Base-by-base conservation (phyloP, 768 basidiomycete genomes). In the Mycena galopus region DNA sequence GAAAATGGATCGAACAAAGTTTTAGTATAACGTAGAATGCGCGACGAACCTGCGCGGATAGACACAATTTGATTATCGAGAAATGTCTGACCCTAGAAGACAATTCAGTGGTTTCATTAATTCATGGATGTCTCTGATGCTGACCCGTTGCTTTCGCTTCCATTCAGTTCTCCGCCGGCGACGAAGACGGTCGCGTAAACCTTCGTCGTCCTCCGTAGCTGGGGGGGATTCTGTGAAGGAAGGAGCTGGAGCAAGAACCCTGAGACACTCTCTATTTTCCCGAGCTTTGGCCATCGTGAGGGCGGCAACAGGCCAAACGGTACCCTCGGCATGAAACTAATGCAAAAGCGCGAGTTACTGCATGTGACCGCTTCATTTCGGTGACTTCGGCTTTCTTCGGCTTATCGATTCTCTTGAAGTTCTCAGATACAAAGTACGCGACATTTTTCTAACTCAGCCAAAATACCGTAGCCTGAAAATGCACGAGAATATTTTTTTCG, bases 101-200 rank as follows among this genome's bases (percentile, higher is more conserved):
- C 62, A 8, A 5, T 47, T 67, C 50, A 27, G 47, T 60, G 12
- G n/a, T 63, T 71, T 69, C 55, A 75, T 71, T 11, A 51, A 73
- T 72, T 35, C 33, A 10, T 30, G 50, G 53, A 23, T 63, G 16
- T 57, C 42, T 33, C 16, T n/a, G 56, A 53, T 19, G 27, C 92
- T 75, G 62, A 94, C 93, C 57, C 86, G 85, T 80, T 94, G 93
- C 73, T 88, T 86, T 67, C 93, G 87, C 79, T 94, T 94, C 87
- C 93, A 93, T 75, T 94, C 93, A 6, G 92, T 90, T 78, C 87
- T 89, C 55, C 89, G 84, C 72, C 86, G 86, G 29, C 89, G 82
- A 33, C 84, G 81, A 59, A 82, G 82, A 23, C 82, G 84, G 60
- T 87, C 86, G 56, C 60, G 74, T 59, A 81, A 71, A 62, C 83